Conservation (phyloP, 768 basidiomycete species). For the Tephrocybe sp. region DNA sequence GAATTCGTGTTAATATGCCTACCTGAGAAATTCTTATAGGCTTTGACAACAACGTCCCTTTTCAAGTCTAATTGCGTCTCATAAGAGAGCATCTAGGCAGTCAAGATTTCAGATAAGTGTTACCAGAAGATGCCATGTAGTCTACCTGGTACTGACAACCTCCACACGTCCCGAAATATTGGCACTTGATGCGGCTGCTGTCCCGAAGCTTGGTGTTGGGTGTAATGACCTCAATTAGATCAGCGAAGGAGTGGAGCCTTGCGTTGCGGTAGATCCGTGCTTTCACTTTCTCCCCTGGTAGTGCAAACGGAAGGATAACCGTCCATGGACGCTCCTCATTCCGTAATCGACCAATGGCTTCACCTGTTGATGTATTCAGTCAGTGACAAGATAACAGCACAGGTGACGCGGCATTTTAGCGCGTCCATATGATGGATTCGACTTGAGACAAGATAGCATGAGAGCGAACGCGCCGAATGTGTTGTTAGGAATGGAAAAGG, state of each 20-base stretch:
- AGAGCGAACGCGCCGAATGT: neutral
- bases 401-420: neutral
- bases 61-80: slow-evolving; percentile 85
- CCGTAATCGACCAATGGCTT: slow-evolving; percentile 59
- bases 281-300: slow-evolving; percentile 81
- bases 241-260: slow-evolving; percentile 73
- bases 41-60: slow-evolving; percentile 80
- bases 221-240: slow-evolving; percentile 62
- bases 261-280: slow-evolving; percentile 71
- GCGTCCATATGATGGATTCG: slow-evolving; percentile 1
- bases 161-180: slow-evolving; percentile 86
- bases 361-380: slow-evolving; percentile 41
- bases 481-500: neutral
- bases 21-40: slow-evolving; percentile 78
- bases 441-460: neutral
- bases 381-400: too few species aligned
- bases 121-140: neutral
- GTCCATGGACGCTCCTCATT: slow-evolving; percentile 66
- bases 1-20: slow-evolving; percentile 12
- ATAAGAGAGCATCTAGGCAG: slow-evolving; percentile 78
- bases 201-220: slow-evolving; percentile 72
- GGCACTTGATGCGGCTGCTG: slow-evolving; percentile 64
- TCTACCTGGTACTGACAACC: slow-evolving; percentile 93
- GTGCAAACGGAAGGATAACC: slow-evolving; percentile 77
- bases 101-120: neutral